A percentile compares a stretch with the other conserved stretches of the same genome.
Evolutionary conservation across 2,329 filamentous ascomycete species (phyloP).

Genomic region (Myriosclerotinia scirpicola): DNA sequence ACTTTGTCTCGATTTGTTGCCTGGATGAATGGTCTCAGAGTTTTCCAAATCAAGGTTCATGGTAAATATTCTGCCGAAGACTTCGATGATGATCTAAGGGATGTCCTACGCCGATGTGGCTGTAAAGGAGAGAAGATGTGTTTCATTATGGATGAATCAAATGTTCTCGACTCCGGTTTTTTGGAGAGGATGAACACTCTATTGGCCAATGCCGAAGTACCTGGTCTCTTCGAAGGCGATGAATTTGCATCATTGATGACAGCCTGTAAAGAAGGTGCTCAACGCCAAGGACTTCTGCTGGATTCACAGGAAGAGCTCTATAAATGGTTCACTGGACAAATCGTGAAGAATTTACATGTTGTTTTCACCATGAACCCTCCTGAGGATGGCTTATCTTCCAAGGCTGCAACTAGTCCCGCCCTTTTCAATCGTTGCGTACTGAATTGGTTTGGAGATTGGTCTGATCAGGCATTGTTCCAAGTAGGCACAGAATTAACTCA

Average conservation of each 20-base stretch:
- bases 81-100: slow-evolving; percentile 95
- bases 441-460: slow-evolving; percentile 99
- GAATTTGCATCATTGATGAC: slow-evolving; percentile 99
- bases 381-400: slow-evolving; percentile 89
- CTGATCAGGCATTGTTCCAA: slow-evolving; percentile 97
- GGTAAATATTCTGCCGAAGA: slow-evolving; percentile 98
- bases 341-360: slow-evolving; percentile 97
- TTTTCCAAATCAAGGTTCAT: slow-evolving; percentile 99
- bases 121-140: slow-evolving; percentile 99
- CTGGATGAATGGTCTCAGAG: slow-evolving; percentile 99
- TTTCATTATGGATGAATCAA: slow-evolving; percentile 99
- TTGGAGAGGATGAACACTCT: slow-evolving; percentile 98
- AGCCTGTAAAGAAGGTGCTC: slow-evolving; percentile 95
- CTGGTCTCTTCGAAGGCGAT: slow-evolving; percentile 97
- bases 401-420: slow-evolving; percentile 95
- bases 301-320: slow-evolving; percentile 99
- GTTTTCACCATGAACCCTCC: slow-evolving; percentile 99
- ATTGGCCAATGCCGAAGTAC: slow-evolving; percentile 98
- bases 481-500: slow-evolving; percentile 94
- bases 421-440: slow-evolving; percentile 99
- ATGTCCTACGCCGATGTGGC: slow-evolving; percentile 87
- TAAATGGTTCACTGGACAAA: slow-evolving; percentile 99
- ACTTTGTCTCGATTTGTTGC: slow-evolving; percentile 96
- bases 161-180: slow-evolving; percentile 98
- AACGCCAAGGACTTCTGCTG: slow-evolving; percentile 89